Percentiles rank a stretch among this genome's conserved stretches.
Evolutionary conservation across 129 eudicot genomes (phyloP).

Genomic region (Flaveria sonorensis): DNA sequence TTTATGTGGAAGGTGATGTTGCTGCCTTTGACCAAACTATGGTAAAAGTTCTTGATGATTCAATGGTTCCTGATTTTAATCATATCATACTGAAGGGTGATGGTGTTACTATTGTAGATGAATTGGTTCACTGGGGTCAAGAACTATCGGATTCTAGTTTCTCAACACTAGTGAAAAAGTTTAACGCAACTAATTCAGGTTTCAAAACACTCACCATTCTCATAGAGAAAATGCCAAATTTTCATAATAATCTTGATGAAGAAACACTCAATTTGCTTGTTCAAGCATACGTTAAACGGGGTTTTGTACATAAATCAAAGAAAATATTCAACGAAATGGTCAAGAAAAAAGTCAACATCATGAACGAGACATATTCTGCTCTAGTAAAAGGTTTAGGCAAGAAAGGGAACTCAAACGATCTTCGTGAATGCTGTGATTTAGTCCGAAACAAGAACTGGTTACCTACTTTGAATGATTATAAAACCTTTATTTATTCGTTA

Average conservation of each 20-base stretch:
- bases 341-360: conserved; percentile 39
- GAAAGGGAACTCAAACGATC: conserved; percentile 49
- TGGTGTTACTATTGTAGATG: conserved; percentile 40
- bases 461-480: conserved; percentile 52
- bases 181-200: conserved; percentile 39
- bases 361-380: conserved; percentile 47
- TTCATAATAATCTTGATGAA: conserved; percentile 51
- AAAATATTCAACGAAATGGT: conserved; percentile 46
- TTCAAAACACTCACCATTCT: conserved; percentile 48
- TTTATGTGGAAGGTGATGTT: conserved; percentile 71
- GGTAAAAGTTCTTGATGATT: conserved; percentile 51
- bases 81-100: conserved; percentile 37
- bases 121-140: conserved; percentile 85
- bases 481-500: conserved; percentile 40
- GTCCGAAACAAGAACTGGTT: conserved; percentile 56
- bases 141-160: conserved; percentile 51
- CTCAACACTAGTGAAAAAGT: conserved; percentile 41
- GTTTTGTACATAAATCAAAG: conserved; percentile 48
- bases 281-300: conserved; percentile 56
- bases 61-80: conserved; percentile 73
- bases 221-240: conserved; percentile 42
- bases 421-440: conserved; percentile 40
- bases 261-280: conserved; percentile 62
- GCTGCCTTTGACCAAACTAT: conserved; percentile 54
- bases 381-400: conserved; percentile 53